Evolutionary conservation across 371 early-diverging fungal genomes (phyloP).

Genomic region (Actinomucor elegans): DNA sequence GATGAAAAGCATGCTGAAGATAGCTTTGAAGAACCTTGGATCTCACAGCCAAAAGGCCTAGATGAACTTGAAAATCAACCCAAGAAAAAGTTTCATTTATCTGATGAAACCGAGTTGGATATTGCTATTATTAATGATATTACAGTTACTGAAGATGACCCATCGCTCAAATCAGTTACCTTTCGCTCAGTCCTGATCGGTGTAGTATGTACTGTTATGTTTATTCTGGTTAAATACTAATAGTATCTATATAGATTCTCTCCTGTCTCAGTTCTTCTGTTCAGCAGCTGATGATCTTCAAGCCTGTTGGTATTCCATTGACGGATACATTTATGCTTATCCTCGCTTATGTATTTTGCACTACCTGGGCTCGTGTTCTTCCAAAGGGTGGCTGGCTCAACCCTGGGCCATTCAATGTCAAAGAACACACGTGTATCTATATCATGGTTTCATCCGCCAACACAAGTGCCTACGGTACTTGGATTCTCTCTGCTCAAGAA

Average conservation of each 20-base stretch:
- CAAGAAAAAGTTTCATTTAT: not conserved
- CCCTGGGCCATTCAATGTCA: conserved; percentile 46
- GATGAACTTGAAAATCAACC: not conserved
- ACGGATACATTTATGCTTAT: conserved; percentile 46
- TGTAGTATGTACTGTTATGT: conserved; percentile 18
- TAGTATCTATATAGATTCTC: conserved; percentile 22
- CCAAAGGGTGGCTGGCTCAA: conserved; percentile 38
- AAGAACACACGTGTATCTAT: conserved; percentile 45
- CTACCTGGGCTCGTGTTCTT: conserved; percentile 28
- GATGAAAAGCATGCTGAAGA: not conserved
- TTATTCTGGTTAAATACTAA: not conserved
- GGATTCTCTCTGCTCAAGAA: conserved; percentile 56
- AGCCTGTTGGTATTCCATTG: conserved; percentile 39
- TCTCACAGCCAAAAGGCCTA: too few species aligned
- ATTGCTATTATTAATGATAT: conserved; percentile 38
- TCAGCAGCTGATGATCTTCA: conserved; percentile 42
- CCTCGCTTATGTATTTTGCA: conserved; percentile 40
- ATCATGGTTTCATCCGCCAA: conserved; percentile 41
- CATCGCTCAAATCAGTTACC: conserved; percentile 21
- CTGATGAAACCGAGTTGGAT: conserved; percentile 12
- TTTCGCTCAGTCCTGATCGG: conserved; percentile 27
- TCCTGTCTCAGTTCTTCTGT: conserved; percentile 41
- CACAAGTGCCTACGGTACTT: conserved; percentile 46
- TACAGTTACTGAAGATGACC: conserved; percentile 34
- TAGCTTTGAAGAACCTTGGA: too few species aligned